These are phyloP conservation scores for Cutaneotrichosporon arboriforme DNA, from an alignment of 1,284 basidiomycete genomes.

Conservation along the genomic window DNA sequence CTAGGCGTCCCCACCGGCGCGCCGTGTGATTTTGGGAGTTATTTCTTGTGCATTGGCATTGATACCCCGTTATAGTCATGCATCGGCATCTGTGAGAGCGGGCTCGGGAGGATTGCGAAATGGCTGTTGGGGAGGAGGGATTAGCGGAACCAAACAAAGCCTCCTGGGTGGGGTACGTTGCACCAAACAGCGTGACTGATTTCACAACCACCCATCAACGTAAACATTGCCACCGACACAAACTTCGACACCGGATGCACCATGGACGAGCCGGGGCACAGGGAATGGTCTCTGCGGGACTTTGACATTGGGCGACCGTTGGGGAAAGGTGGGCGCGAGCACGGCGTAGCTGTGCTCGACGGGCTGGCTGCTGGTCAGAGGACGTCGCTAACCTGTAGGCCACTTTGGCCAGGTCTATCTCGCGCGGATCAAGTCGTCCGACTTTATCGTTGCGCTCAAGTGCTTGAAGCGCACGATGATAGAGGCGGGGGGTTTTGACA, in stretches of 20 bases:
- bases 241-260: neutral
- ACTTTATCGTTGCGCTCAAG: slow-evolving; percentile 18
- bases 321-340: slow-evolving; percentile 79
- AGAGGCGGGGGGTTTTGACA: slow-evolving; percentile 71
- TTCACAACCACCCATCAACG: neutral
- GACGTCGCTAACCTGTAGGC: too few relatives aligned
- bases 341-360: neutral
- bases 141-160: neutral
- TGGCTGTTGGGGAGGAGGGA: neutral
- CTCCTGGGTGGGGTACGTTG: too few relatives aligned
- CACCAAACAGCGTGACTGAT: slow-evolving; percentile 2
- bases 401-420: slow-evolving; percentile 92
- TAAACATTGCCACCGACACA: too few relatives aligned
- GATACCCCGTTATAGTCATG: too few relatives aligned
- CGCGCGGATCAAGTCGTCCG: slow-evolving; percentile 74
- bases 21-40: neutral
- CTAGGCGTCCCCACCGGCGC: neutral
- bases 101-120: too few relatives aligned
- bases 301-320: slow-evolving; percentile 93
- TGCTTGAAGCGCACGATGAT: slow-evolving; percentile 48
- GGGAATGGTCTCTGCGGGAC: slow-evolving; percentile 20
- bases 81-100: too few relatives aligned
- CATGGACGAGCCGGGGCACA: too few relatives aligned
- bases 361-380: neutral
- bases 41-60: neutral